Conservation (phyloP, 83 land plant species). For the Picea mariana region DNA sequence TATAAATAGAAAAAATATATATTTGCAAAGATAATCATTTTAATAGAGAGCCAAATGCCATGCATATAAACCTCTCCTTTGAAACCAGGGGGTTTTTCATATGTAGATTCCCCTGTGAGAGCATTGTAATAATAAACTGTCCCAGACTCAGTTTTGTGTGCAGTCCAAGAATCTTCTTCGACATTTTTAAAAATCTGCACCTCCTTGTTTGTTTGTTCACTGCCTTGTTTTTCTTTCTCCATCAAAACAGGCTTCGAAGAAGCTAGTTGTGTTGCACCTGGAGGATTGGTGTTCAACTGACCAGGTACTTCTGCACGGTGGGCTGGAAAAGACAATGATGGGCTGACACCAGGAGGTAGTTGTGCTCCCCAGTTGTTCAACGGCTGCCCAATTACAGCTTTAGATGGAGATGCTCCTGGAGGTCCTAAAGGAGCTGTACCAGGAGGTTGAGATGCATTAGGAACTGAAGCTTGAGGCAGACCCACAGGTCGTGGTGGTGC, state of each 20-base stretch:
- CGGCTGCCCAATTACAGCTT: slow-evolving; percentile 21
- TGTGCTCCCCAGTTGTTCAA: slow-evolving; percentile 18
- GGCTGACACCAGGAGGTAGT: slow-evolving; percentile 32
- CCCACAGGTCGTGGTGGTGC: slow-evolving; percentile 28
- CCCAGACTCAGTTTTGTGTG: slow-evolving; percentile 86
- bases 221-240: slow-evolving; percentile 24
- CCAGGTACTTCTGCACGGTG: slow-evolving; percentile 1
- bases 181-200: slow-evolving; percentile 28
- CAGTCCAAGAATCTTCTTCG: slow-evolving; percentile 77
- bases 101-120: slow-evolving; percentile 86
- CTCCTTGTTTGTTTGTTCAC: slow-evolving; percentile 22
- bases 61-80: slow-evolving; percentile 63
- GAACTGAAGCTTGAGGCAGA: slow-evolving; percentile 28
- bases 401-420: slow-evolving; percentile 17
- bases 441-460: slow-evolving; percentile 48
- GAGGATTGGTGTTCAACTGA: slow-evolving; percentile 8
- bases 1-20: neutral
- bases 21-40: neutral
- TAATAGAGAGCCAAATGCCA: neutral
- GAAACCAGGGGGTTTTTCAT: slow-evolving; percentile 79
- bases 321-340: neutral
- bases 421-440: slow-evolving; percentile 34
- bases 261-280: neutral
- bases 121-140: slow-evolving; percentile 88
- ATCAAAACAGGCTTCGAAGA: neutral